Percentiles rank a stretch among this genome's conserved stretches.
Evolutionary conservation across 108 stramenopile species (phyloP).

Genomic region (Cylindrotheca closterium): DNA sequence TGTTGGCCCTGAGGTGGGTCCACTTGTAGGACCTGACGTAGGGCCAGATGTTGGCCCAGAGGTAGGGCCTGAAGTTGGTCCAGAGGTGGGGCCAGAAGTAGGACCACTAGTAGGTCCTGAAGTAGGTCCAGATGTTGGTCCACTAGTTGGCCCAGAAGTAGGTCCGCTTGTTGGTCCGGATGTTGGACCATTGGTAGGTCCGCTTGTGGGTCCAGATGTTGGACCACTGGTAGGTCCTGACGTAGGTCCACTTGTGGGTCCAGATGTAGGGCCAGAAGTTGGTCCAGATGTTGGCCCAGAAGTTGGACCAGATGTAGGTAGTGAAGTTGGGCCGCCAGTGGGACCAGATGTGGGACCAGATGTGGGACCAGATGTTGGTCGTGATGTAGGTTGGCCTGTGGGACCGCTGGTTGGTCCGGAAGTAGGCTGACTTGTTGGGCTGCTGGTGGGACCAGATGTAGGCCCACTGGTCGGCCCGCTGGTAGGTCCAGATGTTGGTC

Average conservation of each 20-base stretch:
- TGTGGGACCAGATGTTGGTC: slow-evolving; percentile 11
- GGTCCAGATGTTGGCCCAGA: slow-evolving; percentile 3
- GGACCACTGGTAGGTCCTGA: too few species aligned
- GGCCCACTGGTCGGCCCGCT: slow-evolving; percentile 3
- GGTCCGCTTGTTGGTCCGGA: too few species aligned
- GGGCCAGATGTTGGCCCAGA: too few species aligned
- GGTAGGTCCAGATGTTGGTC: too few species aligned
- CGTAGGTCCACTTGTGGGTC: too few species aligned
- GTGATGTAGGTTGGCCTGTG: slow-evolving; percentile 4
- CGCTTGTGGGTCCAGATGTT: slow-evolving; percentile 8
- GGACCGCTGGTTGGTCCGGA: slow-evolving; percentile 1
- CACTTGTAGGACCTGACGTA: background rate
- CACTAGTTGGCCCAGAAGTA: too few species aligned
- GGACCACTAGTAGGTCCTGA: slow-evolving; percentile 3
- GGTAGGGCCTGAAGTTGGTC: too few species aligned
- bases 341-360: slow-evolving; percentile 16
- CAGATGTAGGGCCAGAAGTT: too few species aligned
- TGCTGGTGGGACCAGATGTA: too few species aligned
- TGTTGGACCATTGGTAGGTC: slow-evolving; percentile 9
- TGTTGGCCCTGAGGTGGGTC: slow-evolving; percentile 4
- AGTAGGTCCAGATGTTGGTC: slow-evolving; percentile 14
- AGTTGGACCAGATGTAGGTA: too few species aligned
- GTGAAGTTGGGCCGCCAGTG: slow-evolving; percentile 9
- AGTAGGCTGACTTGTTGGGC: slow-evolving; percentile 1
- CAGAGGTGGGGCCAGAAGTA: too few species aligned